Conservation (phyloP, 2,329 filamentous ascomycete genomes). For the Pestalotiopsis sp. region DNA sequence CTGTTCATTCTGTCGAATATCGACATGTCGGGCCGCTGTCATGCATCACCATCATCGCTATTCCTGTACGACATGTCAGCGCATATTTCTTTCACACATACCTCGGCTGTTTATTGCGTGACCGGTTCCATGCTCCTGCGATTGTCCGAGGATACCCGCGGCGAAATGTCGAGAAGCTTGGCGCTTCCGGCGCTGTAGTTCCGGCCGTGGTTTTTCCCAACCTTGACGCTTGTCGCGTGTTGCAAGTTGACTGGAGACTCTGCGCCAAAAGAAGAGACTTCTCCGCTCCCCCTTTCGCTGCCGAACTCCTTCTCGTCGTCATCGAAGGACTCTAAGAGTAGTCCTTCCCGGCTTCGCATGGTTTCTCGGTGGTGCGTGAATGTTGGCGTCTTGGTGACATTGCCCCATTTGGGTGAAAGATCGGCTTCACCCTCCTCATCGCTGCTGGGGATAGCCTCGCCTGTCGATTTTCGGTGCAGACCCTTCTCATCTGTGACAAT, state of each 20-base stretch:
- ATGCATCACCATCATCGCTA: conserved; percentile 16
- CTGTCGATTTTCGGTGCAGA: conserved; percentile 45
- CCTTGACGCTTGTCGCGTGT: conserved; percentile 72
- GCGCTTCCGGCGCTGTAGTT: conserved; percentile 80
- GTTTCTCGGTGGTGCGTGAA: conserved; percentile 50
- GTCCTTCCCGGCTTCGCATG: conserved; percentile 55
- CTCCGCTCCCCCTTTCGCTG: conserved; percentile 19
- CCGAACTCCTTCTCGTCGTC: conserved; percentile 35
- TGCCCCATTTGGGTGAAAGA: conserved; percentile 54
- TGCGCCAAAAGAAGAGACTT: conserved; percentile 26
- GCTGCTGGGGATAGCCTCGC: conserved; percentile 57
- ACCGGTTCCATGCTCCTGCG: conserved; percentile 38
- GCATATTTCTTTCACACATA: conserved; percentile 6
- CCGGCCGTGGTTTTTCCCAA: conserved; percentile 66
- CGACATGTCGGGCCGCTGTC: not conserved
- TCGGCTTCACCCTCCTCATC: conserved; percentile 57
- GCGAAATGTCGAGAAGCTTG: conserved; percentile 69
- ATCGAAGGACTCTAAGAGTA: conserved; percentile 45
- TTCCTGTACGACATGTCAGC: conserved; percentile 12
- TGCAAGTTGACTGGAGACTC: conserved; percentile 44
- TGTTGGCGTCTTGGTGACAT: conserved; percentile 50
- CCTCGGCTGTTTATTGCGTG: conserved; percentile 21
- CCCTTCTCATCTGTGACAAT: conserved; percentile 41
- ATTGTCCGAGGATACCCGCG: conserved; percentile 55
- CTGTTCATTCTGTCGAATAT: not conserved